Conservation (phyloP, 2,329 filamentous ascomycete genomes). For the Aspergillus caelatus region DNA sequence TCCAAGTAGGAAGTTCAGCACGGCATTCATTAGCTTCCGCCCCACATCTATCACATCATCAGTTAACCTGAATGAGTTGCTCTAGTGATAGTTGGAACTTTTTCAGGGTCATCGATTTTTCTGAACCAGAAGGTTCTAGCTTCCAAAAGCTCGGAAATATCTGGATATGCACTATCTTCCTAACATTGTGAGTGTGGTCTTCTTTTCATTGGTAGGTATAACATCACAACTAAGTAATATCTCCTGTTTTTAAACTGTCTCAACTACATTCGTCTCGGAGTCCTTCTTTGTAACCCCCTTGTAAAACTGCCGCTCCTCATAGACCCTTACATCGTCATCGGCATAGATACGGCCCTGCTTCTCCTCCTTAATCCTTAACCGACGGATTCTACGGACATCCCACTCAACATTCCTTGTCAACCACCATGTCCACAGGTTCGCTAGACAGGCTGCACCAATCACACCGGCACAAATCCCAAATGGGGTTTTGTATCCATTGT, state of each 20-base stretch:
- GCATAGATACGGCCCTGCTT: slow-evolving; percentile 13
- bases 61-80: not conserved
- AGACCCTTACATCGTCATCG: slow-evolving; percentile 14
- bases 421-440: slow-evolving; percentile 18
- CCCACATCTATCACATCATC: slow-evolving; percentile 1
- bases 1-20: not conserved
- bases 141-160: rapidly evolving
- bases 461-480: slow-evolving; percentile 15
- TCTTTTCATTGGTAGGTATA: no score
- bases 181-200: not conserved
- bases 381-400: not conserved
- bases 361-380: slow-evolving; percentile 1
- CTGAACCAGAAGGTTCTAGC: not conserved
- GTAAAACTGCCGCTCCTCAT: slow-evolving; percentile 12
- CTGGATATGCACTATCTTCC: not conserved
- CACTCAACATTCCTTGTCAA: slow-evolving; percentile 12
- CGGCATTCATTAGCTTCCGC: not conserved
- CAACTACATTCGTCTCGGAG: not conserved
- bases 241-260: not conserved
- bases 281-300: not conserved
- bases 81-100: not conserved
- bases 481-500: slow-evolving; percentile 17
- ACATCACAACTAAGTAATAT: not conserved
- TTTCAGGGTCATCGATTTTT: not conserved
- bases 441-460: slow-evolving; percentile 9